A percentile compares a stretch with the other conserved stretches of the same genome.
Conservation (phyloP, 768 basidiomycete genomes). For the Mycena indigotica region DNA sequence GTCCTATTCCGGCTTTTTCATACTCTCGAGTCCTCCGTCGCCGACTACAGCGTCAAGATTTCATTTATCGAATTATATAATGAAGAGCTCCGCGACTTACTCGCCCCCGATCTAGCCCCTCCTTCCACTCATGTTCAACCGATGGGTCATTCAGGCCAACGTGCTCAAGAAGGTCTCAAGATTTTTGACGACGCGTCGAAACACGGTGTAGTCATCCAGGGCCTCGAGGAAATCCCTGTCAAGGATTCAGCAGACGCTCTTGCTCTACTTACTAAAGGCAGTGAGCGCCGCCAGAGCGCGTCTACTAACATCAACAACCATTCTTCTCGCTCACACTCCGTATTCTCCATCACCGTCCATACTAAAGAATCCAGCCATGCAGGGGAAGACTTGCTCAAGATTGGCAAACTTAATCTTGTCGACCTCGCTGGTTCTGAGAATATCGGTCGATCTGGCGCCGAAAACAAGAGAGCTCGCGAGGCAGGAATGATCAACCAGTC, state of each 20-base stretch:
- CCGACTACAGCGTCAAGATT: conserved; percentile 91
- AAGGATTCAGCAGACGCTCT: conserved; percentile 83
- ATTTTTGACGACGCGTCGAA: conserved; percentile 92
- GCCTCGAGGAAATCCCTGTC: conserved; percentile 87
- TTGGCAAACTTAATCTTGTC: conserved; percentile 96
- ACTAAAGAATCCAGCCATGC: conserved; percentile 77
- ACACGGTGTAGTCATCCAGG: conserved; percentile 90
- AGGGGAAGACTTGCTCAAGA: conserved; percentile 87
- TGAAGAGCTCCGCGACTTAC: conserved; percentile 94
- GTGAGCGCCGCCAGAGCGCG: conserved; percentile 87
- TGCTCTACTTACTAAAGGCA: conserved; percentile 83
- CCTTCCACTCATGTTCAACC: conserved; percentile 72
- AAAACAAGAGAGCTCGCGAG: conserved; percentile 91
- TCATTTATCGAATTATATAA: conserved; percentile 97
- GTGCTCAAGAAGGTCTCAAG: conserved; percentile 62
- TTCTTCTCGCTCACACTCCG: conserved; percentile 95
- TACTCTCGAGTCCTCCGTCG: conserved; percentile 71
- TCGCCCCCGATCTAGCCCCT: conserved; percentile 74
- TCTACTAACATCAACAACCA: conserved; percentile 98
- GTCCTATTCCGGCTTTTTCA: conserved; percentile 90
- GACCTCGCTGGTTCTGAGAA: conserved; percentile 98
- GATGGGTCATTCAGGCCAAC: conserved; percentile 56
- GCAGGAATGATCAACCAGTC: conserved; percentile 99
- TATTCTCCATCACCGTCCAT: conserved; percentile 96
- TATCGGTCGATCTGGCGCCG: conserved; percentile 93